Conservation (phyloP, 345 rosid genomes). For the Dipteronia dyeriana region DNA sequence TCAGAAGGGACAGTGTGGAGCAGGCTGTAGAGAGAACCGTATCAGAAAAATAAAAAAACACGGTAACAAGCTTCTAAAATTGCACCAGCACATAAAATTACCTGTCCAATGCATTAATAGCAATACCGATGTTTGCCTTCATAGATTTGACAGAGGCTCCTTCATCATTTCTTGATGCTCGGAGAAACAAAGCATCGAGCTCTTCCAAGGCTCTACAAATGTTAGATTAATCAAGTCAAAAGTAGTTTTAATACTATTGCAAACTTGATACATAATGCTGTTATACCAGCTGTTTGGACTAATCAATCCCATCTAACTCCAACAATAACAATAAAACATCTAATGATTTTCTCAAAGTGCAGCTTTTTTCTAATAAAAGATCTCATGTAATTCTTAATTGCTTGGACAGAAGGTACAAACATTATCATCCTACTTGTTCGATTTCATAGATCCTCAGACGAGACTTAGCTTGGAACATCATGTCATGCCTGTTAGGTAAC, state of each 20-base stretch:
- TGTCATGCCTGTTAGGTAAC: neutral
- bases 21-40: constrained; percentile 43
- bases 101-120: constrained; percentile 65
- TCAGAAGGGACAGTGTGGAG: constrained; percentile 71
- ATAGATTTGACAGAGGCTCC: constrained; percentile 56
- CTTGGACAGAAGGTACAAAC: neutral
- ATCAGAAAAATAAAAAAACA: neutral
- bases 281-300: neutral
- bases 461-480: neutral
- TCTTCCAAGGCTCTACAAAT: constrained; percentile 68
- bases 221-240: neutral
- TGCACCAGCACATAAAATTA: constrained; percentile 14
- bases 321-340: neutral
- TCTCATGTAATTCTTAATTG: neutral
- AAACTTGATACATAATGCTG: neutral
- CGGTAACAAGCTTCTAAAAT: neutral
- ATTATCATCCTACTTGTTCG: neutral
- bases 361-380: neutral
- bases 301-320: neutral
- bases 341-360: neutral
- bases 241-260: neutral
- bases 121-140: constrained; percentile 64
- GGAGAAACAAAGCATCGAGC: constrained; percentile 69
- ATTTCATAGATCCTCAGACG: neutral
- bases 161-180: constrained; percentile 69